Evolutionary conservation across 2,329 filamentous ascomycete species (phyloP), one percentile per base, ranked within the genome.

Genomic region (Colletotrichum eremochloae): DNA sequence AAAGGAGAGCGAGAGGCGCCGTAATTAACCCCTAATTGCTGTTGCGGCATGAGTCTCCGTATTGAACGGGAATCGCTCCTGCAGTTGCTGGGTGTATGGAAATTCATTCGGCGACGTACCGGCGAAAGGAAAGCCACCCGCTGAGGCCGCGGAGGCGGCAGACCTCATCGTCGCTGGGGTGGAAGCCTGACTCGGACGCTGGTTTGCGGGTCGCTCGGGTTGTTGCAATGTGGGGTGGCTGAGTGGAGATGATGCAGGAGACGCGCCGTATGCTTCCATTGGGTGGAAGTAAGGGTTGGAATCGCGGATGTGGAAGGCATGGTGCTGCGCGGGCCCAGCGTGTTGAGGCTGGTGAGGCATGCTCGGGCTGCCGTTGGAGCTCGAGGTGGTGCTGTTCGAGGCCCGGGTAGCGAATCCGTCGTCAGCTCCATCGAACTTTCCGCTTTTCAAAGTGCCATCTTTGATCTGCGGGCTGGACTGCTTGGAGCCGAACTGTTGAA

Each of bases 401-500:
- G 78, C 78, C 38, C 77, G 77, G 15, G 75, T 76, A 38, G 74
- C 71, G 71, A 81, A 74, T 42, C 79, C 80, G 57, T 85, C 84
- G 48, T 80, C 81, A 40, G 77, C 76, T 18, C 84, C 84, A 70
- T 88, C 86, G 67, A 80, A 84, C 70, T 84, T 83, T 31, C 82
- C 84, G 68, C 76, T 81, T 62, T 78, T 80, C 52, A 86, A 71
- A 15, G 84, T 84, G 52, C 84, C 87, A 64, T 89, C 87, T 75
- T 84, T 86, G 66, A 85, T 78, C 65, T 84, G 82, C 42, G 88
- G 85, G 70, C 84, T 87, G 53, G 84, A 84, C 77, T 88, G 88
- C 79, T 89, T 90, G 24, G 89, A 89, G 75, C 89, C 88, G 85
- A 91, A 92, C 90, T 91, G 80, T 68, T 80, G 75, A 75, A 73